phyloP scores from a whole-genome alignment of 2,329 filamentous ascomycete species.

The Aspergillus sp. region DNA sequence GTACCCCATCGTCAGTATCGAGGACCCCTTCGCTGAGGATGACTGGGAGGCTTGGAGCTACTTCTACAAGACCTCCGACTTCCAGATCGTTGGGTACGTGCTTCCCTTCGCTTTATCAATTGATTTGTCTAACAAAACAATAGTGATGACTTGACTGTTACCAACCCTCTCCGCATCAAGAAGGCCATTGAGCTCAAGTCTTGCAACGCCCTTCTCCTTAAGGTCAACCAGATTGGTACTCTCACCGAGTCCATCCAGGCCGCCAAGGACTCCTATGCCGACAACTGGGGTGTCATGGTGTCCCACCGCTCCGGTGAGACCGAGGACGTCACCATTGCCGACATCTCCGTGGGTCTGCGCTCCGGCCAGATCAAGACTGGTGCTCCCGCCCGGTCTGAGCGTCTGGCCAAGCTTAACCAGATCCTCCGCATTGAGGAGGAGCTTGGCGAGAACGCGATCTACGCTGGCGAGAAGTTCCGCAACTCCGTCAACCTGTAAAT shows the following conservation, averaged over 20 bases:
- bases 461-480: conserved; percentile 91
- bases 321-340: conserved; percentile 98
- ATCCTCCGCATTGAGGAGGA: conserved; percentile 99
- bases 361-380: conserved; percentile 98
- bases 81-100: conserved; percentile 82
- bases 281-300: conserved; percentile 98
- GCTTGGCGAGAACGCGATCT: conserved; percentile 87
- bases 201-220: conserved; percentile 95
- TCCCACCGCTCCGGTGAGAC: conserved; percentile 99
- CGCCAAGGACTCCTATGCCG: conserved; percentile 95
- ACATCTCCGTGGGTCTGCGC: conserved; percentile 95
- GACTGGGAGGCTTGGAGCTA: conserved; percentile 99
- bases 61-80: conserved; percentile 99
- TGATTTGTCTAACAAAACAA: conserved; percentile 13
- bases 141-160: conserved; percentile 95
- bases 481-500: conserved; percentile 81
- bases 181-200: conserved; percentile 99
- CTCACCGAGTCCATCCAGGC: conserved; percentile 98
- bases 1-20: conserved; percentile 98
- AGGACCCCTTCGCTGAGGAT: conserved; percentile 99
- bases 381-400: conserved; percentile 93
- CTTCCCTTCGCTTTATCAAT: background rate
- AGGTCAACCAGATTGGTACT: conserved; percentile 99
- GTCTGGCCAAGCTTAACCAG: conserved; percentile 99
- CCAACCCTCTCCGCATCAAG: conserved; percentile 99